Evolutionary conservation across 352 stramenopile species (phyloP).

Genomic region (Pythium angustatum): DNA sequence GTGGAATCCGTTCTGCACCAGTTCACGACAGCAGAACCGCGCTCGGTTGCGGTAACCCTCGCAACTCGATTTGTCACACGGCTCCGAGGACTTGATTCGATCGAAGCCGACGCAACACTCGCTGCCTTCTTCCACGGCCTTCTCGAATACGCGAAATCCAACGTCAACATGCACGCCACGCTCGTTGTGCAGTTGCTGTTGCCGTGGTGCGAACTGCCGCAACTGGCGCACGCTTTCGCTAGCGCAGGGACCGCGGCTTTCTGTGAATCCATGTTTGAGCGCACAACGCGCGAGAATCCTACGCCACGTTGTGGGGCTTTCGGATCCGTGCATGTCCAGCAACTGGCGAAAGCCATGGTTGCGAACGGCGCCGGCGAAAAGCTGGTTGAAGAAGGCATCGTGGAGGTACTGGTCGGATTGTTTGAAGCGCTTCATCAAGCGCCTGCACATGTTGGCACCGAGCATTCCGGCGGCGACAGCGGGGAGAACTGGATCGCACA

Average conservation of each 20-base stretch:
- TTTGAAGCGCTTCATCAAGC: neutral
- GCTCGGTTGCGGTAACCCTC: neutral
- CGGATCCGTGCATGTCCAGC: neutral
- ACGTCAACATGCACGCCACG: neutral
- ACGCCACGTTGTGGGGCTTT: neutral
- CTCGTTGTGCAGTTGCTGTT: neutral
- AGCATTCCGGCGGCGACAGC: no score
- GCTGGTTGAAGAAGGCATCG: neutral
- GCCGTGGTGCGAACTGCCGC: neutral
- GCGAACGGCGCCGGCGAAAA: neutral
- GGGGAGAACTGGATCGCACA: no score
- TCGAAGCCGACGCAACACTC: neutral
- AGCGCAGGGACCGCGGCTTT: neutral
- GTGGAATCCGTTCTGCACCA: neutral
- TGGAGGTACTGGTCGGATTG: neutral
- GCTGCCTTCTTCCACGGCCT: neutral
- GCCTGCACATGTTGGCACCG: no score
- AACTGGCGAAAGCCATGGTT: neutral
- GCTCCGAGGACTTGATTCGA: neutral
- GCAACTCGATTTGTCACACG: neutral
- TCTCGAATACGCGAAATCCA: neutral
- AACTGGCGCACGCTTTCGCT: neutral
- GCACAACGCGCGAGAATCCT: neutral
- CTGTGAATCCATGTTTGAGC: neutral
- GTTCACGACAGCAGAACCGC: neutral